Base-by-base conservation (phyloP, 1,284 basidiomycete species). In the Naganishia sp. region DNA sequence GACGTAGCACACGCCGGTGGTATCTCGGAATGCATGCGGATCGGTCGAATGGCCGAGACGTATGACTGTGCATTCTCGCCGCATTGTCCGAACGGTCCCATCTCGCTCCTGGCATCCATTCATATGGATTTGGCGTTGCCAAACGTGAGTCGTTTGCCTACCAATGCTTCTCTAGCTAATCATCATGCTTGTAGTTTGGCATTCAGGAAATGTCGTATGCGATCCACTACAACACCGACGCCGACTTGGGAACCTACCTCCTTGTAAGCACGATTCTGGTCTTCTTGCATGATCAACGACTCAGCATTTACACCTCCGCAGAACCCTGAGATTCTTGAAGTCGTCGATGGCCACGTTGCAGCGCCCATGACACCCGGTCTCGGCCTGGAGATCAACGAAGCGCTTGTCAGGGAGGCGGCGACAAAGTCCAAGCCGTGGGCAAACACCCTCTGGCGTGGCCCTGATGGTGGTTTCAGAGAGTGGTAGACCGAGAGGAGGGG, bases 351-450 rank as follows among this genome's bases (percentile, higher is more conserved):
- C 0, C 82, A 84, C 69, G 81, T 90, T 53, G 79, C 82, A 16
- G 81, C 84, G 1, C 80, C 87, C 7, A 79, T 82, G 70, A 86
- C 83, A 0, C 84, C 86, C 11, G 89, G 89, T 7, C 79, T 90
- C 7, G 89, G 88, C 15, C 84, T 90, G 50, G 81, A 85, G 70
- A 83, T 90, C 69, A 84, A 90, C 73, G 88, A 90, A 76, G 77
- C 79, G 16, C 74, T 87, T 23, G 87, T 90, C 11, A 79, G 87
- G 39, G 77, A 77, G 61, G 80, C 80, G 15, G 75, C 75, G 57
- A 65, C 54, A 42, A 73, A 74, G 70, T 74, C 77, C 44, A 78
- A 77, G 53, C 75, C 78, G 7, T 83, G 82, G 82, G 83, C 83
- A 65, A 90, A 89, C 75, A 84, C 86, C 0, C 79, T 86, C 9